Evolutionary conservation across 768 basidiomycete species (phyloP), one percentile per base, ranked within the genome.

Genomic region (Brasilioporus rufonigricans): DNA sequence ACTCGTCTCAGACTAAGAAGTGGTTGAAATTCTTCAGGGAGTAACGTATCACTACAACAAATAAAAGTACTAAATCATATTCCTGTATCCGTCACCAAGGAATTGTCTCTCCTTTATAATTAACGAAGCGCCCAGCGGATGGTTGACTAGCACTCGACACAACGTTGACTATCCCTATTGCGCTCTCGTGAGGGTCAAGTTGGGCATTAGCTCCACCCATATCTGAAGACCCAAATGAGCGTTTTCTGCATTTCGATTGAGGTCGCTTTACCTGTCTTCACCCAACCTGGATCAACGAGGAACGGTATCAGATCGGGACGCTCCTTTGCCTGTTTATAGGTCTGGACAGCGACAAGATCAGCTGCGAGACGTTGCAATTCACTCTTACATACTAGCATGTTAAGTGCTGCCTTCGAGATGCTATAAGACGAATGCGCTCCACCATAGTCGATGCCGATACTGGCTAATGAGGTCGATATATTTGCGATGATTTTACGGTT

Each of bases 351-450:
- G 7, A 27, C 43, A 7, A 26, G 16, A 7, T 44, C 26, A 44
- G 43, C 18, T 12, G 26, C 16, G 9, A 14, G 4, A 16, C 21
- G 7, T 12, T 5, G 23, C 11, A 21, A 29, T 29, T 18, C 5
- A 6, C 26, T 27, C 16, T 18, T 29, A 27, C 74, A 24, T 49
- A 76, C 74, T 39, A 76, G 64, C 75, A 76, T 77, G 50, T 75
- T 75, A 45, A 76, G 56, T 14, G 71, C 74, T 12, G 68, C 65
- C 64, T 76, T 76, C 41, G 65, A 71, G 55, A 75, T 69, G 19
- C 65, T 68, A 57, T 76, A 77, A 24, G 67, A 55, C 12, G 23
- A n/a, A 50, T 59, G 58, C 44, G 63, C 61, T 1, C 50, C 57
- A 0, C 73, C 73, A 27, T 44, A 55, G 44, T 69, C 65, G 23